Conservation (phyloP, 805 yeast species). For the Wickerhamomyces pijperi region DNA sequence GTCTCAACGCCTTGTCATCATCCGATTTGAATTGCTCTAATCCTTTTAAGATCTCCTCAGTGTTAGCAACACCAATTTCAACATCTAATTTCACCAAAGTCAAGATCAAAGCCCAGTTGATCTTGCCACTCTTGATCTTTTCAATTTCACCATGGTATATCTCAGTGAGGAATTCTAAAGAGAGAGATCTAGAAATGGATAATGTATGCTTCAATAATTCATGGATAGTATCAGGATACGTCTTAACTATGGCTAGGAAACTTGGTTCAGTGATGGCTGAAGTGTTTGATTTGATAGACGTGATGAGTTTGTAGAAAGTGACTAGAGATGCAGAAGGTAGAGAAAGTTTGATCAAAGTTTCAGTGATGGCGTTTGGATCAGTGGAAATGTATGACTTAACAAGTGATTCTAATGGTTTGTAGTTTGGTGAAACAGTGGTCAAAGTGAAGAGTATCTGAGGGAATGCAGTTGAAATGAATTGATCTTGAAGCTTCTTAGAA, state of each 20-base stretch:
- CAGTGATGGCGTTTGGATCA: constrained; percentile 14
- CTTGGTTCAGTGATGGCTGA: constrained; percentile 34
- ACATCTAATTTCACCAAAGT: constrained; percentile 42
- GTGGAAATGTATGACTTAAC: constrained; percentile 19
- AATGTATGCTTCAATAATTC: constrained; percentile 35
- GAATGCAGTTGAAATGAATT: constrained; percentile 12
- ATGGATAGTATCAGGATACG: constrained; percentile 30
- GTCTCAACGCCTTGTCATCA: no score
- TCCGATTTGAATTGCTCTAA: constrained; percentile 1
- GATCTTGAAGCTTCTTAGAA: constrained; percentile 8
- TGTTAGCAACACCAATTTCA: constrained; percentile 41
- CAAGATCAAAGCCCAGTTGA: constrained; percentile 34
- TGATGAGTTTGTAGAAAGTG: constrained; percentile 19
- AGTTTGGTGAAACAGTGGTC: not conserved
- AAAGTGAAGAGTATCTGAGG: constrained; percentile 8
- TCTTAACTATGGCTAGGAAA: constrained; percentile 29
- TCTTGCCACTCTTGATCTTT: constrained; percentile 24
- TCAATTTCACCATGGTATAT: constrained; percentile 35
- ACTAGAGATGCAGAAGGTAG: constrained; percentile 14
- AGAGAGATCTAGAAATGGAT: constrained; percentile 38
- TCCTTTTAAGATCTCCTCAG: constrained; percentile 22
- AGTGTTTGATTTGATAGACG: constrained; percentile 22
- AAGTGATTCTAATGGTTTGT: constrained; percentile 8
- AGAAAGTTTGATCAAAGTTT: constrained; percentile 21
- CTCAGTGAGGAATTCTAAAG: constrained; percentile 36